Percentiles rank a stretch among this genome's conserved stretches.
phyloP scores from a whole-genome alignment of 2,329 filamentous ascomycete species.

The Nothopassalora personata region DNA sequence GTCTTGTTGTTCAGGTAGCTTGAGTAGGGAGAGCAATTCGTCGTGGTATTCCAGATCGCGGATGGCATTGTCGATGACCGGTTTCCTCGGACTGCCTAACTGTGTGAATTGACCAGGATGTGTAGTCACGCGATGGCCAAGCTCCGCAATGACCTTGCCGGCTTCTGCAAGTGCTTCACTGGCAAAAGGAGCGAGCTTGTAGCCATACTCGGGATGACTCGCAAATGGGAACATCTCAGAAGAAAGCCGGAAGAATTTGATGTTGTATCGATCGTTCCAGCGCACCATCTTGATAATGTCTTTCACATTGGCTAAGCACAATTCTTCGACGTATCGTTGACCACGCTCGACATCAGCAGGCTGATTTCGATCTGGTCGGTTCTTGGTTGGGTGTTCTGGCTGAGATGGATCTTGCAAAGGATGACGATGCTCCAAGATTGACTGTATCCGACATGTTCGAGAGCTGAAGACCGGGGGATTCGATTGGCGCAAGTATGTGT shows the following conservation, averaged over 20 bases:
- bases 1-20: conserved; percentile 70
- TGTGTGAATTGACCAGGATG: conserved; percentile 94
- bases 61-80: conserved; percentile 70
- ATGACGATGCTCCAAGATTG: conserved; percentile 82
- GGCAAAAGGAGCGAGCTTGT: conserved; percentile 77
- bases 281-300: conserved; percentile 80
- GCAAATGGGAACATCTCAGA: conserved; percentile 98
- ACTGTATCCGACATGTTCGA: conserved; percentile 82
- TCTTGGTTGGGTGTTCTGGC: conserved; percentile 77
- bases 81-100: conserved; percentile 71
- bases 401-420: conserved; percentile 69
- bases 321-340: conserved; percentile 64
- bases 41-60: conserved; percentile 84
- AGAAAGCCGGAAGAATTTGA: conserved; percentile 86
- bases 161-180: conserved; percentile 69
- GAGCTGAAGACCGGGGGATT: conserved; percentile 86
- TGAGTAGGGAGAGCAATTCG: conserved; percentile 73
- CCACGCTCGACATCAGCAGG: conserved; percentile 63
- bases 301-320: conserved; percentile 75
- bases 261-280: conserved; percentile 89
- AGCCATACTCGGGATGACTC: conserved; percentile 80
- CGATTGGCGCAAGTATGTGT: conserved; percentile 79
- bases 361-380: conserved; percentile 71
- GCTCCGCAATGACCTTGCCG: conserved; percentile 68
- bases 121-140: conserved; percentile 80